These are phyloP conservation scores for Bacidia gigantensis DNA, from an alignment of 495 filamentous ascomycete genomes.

Conservation along the genomic window DNA sequence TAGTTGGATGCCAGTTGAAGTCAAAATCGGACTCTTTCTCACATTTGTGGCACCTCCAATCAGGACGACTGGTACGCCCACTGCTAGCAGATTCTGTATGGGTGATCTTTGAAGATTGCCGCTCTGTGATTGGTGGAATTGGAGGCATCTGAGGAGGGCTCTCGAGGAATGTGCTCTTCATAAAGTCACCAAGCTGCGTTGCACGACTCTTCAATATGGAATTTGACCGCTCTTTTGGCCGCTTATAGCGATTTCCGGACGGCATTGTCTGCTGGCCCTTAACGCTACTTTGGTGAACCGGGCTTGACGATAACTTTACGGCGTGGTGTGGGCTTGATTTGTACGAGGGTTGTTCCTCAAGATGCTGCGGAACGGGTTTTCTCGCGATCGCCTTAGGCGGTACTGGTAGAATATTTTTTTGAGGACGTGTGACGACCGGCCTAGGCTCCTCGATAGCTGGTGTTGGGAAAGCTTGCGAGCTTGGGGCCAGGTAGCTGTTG, in stretches of 20 bases:
- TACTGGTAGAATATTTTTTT: neutral
- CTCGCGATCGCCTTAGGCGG: neutral
- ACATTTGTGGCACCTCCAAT: too few species aligned
- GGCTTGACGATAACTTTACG: neutral
- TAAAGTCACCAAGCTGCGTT: slow-evolving; percentile 1
- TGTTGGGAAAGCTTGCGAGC: too few species aligned
- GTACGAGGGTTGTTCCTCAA: neutral
- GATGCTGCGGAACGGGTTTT: neutral
- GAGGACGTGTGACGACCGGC: neutral
- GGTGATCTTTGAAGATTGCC: too few species aligned
- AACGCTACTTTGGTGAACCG: neutral
- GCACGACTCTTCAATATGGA: neutral
- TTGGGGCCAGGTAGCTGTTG: too few species aligned
- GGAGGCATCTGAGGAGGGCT: too few species aligned
- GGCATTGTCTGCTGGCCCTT: neutral
- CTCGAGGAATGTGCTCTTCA: neutral
- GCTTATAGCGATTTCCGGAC: neutral
- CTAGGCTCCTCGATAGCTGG: neutral
- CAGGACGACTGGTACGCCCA: too few species aligned
- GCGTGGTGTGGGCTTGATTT: neutral
- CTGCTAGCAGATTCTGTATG: too few species aligned
- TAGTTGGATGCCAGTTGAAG: too few species aligned
- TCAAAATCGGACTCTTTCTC: too few species aligned
- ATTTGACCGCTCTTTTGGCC: neutral
- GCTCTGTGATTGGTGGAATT: too few species aligned